These are phyloP conservation scores for Elongisporangium prolatum DNA, from an alignment of 352 stramenopile genomes.

Conservation along the genomic window DNA sequence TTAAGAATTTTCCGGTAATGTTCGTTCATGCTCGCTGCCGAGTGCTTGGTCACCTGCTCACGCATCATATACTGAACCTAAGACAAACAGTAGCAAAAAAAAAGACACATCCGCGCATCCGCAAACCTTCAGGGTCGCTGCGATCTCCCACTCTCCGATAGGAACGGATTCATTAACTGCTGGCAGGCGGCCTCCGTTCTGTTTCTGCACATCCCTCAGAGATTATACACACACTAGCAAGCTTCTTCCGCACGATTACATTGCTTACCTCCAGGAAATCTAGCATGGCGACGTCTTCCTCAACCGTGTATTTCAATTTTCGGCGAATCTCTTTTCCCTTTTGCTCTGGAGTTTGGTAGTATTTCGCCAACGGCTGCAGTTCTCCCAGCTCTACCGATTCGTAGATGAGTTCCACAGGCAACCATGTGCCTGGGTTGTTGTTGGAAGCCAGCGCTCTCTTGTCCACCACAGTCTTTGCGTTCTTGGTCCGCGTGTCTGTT, in stretches of 20 bases:
- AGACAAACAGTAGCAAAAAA: too few relatives aligned
- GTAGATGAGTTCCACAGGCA: constrained; percentile 43
- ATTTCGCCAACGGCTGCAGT: constrained; percentile 26
- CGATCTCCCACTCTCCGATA: constrained; percentile 7
- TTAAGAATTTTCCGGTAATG: constrained; percentile 42
- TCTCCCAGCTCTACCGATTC: constrained; percentile 31
- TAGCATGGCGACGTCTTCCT: constrained; percentile 49
- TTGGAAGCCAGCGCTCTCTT: background rate
- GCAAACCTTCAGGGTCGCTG: background rate
- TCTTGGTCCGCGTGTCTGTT: background rate
- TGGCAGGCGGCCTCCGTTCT: constrained; percentile 2
- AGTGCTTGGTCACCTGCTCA: constrained; percentile 25
- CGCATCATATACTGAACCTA: too few relatives aligned
- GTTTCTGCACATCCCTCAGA: background rate
- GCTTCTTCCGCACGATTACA: background rate
- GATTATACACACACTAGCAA: background rate
- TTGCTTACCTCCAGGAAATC: constrained; percentile 24
- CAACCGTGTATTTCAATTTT: constrained; percentile 22
- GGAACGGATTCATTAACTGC: constrained; percentile 8
- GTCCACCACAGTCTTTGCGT: background rate
- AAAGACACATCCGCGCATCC: background rate
- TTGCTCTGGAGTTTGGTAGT: constrained; percentile 6
- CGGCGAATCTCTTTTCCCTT: constrained; percentile 12
- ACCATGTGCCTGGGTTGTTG: constrained; percentile 11
- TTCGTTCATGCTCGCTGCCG: constrained; percentile 45